Percentiles rank a stretch among this genome's conserved stretches.
Evolutionary conservation across 352 stramenopile genomes (phyloP).

Genomic region (Phytophthora foliorum): DNA sequence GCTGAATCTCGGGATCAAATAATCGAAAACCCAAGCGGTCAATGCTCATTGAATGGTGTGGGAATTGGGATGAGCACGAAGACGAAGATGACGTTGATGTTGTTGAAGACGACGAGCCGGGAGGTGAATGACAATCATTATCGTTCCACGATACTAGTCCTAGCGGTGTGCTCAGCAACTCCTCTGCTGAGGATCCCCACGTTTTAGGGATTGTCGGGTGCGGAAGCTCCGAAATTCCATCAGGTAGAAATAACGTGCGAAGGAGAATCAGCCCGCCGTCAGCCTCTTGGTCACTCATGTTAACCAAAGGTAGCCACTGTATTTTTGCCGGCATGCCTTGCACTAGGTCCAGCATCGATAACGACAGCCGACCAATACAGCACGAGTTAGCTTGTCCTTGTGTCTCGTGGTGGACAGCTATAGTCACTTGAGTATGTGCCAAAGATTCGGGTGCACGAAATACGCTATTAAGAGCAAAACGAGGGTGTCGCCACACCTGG

Average conservation of each 20-base stretch:
- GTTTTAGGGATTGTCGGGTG: constrained; percentile 46
- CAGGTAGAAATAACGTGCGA: constrained; percentile 68
- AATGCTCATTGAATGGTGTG: constrained; percentile 26
- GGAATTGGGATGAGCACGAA: constrained; percentile 25
- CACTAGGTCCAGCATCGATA: constrained; percentile 63
- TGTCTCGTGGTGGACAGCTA: constrained; percentile 59
- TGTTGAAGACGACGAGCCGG: constrained; percentile 25
- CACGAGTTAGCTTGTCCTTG: constrained; percentile 37
- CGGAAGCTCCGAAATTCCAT: constrained; percentile 57
- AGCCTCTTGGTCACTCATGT: neutral
- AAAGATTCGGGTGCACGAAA: constrained; percentile 62
- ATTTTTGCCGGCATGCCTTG: constrained; percentile 70
- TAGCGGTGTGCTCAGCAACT: constrained; percentile 40
- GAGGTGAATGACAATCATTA: constrained; percentile 13
- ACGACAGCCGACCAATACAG: constrained; percentile 33
- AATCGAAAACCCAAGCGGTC: constrained; percentile 67
- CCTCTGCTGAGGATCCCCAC: constrained; percentile 49
- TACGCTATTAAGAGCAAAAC: constrained; percentile 46
- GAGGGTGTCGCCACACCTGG: constrained; percentile 55
- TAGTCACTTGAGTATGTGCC: constrained; percentile 46
- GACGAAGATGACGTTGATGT: constrained; percentile 31
- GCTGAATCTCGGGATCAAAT: constrained; percentile 43
- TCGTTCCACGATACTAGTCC: neutral
- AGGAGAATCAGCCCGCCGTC: constrained; percentile 45
- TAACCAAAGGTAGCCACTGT: constrained; percentile 59